Base-by-base conservation (phyloP, 2,329 filamentous ascomycete genomes). In the Diplodia sapinea region DNA sequence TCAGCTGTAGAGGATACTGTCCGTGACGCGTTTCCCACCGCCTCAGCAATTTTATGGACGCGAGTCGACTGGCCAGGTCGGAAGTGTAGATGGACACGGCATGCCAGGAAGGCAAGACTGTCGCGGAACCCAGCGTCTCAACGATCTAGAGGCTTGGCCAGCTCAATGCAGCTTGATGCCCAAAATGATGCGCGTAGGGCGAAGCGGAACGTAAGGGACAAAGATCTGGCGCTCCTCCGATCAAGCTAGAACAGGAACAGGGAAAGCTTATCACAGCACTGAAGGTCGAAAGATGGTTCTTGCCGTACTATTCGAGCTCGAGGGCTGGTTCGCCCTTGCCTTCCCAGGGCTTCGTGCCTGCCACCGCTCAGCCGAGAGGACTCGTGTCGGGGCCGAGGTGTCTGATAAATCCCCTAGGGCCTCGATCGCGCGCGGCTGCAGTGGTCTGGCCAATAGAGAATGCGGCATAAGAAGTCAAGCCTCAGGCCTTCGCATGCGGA, bases 121-220 rank as follows among this genome's bases (percentile, higher is more conserved):
- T 49, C 17, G 59, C 59, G 59, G 47, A 47, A 26, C 47, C 31
- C 47, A 47, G 59, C 59, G 47, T 51, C 59, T 63, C 59, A 63
- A 63, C 59, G 43, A 63, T 13, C 59, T n/a, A 63, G n/a, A 63
- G 12, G 6, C 15, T 20, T 3, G 59, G 20, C 31, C 9, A 47
- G 23, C 15, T 9, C 26, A 4, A 11, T 12, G 20, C 13, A 61
- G 47, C 59, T 62, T 9, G 57, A 20, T 62, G 56, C 56, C 56
- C 56, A 49, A 17, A 26, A 50, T 12, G 59, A 11, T 5, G n/a
- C 17, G 29, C n/a, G 29, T n/a, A 20, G n/a, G 43, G 43, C 15
- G 56, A 40, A n/a, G 40, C 59, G 47, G 43, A 38, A 50, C 43
- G 43, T 51, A 38, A 31, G 59, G n/a, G 36, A 63, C 50, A 62